phyloP scores from a whole-genome alignment of 2,329 filamentous ascomycete genomes.

The Fonsecaea erecta region DNA sequence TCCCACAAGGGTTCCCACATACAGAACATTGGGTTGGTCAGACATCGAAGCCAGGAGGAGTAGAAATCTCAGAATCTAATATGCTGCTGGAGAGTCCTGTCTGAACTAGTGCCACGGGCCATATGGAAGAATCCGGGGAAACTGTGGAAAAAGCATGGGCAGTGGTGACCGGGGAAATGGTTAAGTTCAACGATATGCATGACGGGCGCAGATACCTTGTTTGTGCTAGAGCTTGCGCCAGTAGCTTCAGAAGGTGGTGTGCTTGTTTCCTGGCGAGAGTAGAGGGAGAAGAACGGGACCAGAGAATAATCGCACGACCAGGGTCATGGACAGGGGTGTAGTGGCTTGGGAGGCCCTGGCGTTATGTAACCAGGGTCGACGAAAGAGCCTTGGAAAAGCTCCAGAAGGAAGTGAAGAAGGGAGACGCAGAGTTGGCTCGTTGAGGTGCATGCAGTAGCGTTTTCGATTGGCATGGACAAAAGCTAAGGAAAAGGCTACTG shows the following conservation, averaged over 20 bases:
- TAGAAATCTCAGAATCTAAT: not conserved
- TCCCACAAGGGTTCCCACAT: not conserved
- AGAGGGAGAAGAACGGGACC: not conserved
- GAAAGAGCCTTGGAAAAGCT: constrained; percentile 8
- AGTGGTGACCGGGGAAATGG: constrained; percentile 9
- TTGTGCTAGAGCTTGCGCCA: constrained; percentile 1
- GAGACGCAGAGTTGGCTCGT: constrained; percentile 1
- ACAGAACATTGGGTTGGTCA: constrained; percentile 1
- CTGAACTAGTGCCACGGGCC: not conserved
- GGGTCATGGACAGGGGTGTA: not conserved
- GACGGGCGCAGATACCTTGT: constrained; percentile 14
- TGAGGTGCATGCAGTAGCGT: constrained; percentile 2
- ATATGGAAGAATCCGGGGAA: constrained; percentile 25
- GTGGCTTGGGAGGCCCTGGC: not conserved
- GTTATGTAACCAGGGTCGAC: not conserved
- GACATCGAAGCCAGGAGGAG: not conserved
- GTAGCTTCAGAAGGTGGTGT: constrained; percentile 8
- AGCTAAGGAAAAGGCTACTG: not conserved
- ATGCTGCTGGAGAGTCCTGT: not conserved
- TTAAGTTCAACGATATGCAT: constrained; percentile 16
- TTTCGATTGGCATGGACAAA: constrained; percentile 3
- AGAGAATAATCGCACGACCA: not conserved
- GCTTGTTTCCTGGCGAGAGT: not conserved
- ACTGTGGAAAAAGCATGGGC: constrained; percentile 15
- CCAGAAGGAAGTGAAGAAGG: constrained; percentile 19